Percentiles rank a stretch among this genome's conserved stretches.
Evolutionary conservation across 2,329 filamentous ascomycete species (phyloP).

Genomic region (Cladosporium colombiae): DNA sequence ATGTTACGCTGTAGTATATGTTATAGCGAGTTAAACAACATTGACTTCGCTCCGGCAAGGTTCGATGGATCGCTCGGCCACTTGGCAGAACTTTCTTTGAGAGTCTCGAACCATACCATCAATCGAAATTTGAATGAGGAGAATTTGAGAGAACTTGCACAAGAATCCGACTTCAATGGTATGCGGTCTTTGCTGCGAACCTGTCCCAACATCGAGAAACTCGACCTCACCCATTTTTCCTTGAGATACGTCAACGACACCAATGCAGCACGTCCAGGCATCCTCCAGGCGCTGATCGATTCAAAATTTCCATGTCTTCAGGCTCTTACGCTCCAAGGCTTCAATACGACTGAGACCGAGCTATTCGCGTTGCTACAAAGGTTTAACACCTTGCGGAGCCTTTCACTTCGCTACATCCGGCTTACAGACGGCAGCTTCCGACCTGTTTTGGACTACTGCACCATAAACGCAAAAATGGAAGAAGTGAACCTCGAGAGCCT

Average conservation of each 20-base stretch:
- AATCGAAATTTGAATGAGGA: background rate
- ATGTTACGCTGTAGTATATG: constrained; percentile 4
- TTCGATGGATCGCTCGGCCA: background rate
- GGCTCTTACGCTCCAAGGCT: constrained; percentile 4
- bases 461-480: background rate
- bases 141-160: background rate
- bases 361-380: background rate
- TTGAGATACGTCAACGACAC: background rate
- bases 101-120: background rate
- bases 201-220: background rate
- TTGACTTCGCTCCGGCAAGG: background rate
- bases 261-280: background rate
- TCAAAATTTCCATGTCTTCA: constrained; percentile 1
- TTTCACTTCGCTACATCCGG: constrained; percentile 1
- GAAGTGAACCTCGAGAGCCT: background rate
- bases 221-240: constrained; percentile 3
- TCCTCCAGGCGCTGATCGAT: background rate
- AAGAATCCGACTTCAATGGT: background rate
- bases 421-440: background rate
- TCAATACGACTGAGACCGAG: background rate
- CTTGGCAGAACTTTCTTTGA: constrained; percentile 1
- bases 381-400: background rate
- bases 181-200: background rate
- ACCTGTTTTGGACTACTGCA: constrained; percentile 1
- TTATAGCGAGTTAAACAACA: background rate